phyloP scores from a whole-genome alignment of 2,329 filamentous ascomycete species.

The Aspergillus aculeatus region DNA sequence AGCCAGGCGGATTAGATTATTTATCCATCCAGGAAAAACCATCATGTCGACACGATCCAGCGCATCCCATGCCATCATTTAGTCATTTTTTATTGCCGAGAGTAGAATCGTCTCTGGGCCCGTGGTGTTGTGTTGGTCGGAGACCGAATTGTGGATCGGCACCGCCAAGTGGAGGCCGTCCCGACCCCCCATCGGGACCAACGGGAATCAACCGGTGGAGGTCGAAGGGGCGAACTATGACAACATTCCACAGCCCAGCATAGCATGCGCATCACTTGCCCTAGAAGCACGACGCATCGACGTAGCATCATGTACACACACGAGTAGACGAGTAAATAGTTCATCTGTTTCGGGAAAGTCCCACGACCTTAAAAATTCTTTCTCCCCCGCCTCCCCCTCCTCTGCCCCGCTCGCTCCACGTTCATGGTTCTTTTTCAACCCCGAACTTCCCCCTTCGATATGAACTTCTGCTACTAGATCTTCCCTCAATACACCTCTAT shows the following conservation, averaged over 20 bases:
- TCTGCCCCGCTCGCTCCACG: neutral
- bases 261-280: neutral
- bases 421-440: neutral
- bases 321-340: neutral
- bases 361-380: neutral
- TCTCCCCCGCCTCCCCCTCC: neutral
- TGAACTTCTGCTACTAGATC: neutral
- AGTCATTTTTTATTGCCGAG: neutral
- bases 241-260: neutral
- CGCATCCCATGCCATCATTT: too few relatives aligned
- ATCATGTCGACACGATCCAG: too few relatives aligned
- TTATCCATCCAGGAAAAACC: too few relatives aligned
- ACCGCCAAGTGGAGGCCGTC: neutral
- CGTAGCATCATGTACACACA: neutral
- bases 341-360: neutral
- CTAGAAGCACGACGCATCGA: neutral
- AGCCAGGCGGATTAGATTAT: neutral
- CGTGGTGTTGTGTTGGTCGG: neutral
- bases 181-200: neutral
- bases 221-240: neutral
- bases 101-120: neutral
- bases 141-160: neutral
- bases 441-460: neutral
- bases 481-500: too few relatives aligned
- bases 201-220: neutral